Evolutionary conservation across 495 filamentous ascomycete species (phyloP).

Genomic region (Talaromyces borbonicus): DNA sequence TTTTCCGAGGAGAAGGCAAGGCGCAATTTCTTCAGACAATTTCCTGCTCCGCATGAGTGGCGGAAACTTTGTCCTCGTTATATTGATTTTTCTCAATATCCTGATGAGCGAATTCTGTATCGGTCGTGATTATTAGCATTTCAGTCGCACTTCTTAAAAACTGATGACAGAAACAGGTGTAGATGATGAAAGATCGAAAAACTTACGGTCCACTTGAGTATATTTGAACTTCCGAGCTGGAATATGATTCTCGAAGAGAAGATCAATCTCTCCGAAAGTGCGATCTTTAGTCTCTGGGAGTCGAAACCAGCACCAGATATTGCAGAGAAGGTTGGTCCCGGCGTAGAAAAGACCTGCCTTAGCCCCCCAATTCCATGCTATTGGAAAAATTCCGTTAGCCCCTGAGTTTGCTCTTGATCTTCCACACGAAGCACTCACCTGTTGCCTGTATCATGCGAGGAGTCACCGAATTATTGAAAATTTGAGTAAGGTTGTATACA

Average conservation of each 20-base stretch:
- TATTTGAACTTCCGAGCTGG: slow-evolving; percentile 47
- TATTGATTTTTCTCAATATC: background rate
- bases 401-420: background rate
- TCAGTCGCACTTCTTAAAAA: background rate
- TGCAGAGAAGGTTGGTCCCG: slow-evolving; percentile 47
- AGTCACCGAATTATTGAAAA: slow-evolving; percentile 48
- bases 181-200: background rate
- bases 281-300: slow-evolving; percentile 51
- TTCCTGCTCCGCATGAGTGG: background rate
- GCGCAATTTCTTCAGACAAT: background rate
- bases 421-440: background rate
- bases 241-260: slow-evolving; percentile 46
- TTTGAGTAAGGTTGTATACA: slow-evolving; percentile 49
- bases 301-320: slow-evolving; percentile 52
- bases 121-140: background rate
- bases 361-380: slow-evolving; percentile 53
- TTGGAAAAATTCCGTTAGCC: slow-evolving; percentile 30
- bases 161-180: background rate
- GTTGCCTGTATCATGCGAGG: slow-evolving; percentile 57
- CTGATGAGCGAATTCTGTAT: slow-evolving; percentile 2
- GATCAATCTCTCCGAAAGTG: slow-evolving; percentile 51
- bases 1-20: background rate
- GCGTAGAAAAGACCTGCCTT: slow-evolving; percentile 57
- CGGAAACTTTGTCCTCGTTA: background rate
- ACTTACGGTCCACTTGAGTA: slow-evolving; percentile 36